Evolutionary conservation across 1,139 yeast genomes (phyloP).

Genomic region (Meyerozyma guilliermondii): DNA sequence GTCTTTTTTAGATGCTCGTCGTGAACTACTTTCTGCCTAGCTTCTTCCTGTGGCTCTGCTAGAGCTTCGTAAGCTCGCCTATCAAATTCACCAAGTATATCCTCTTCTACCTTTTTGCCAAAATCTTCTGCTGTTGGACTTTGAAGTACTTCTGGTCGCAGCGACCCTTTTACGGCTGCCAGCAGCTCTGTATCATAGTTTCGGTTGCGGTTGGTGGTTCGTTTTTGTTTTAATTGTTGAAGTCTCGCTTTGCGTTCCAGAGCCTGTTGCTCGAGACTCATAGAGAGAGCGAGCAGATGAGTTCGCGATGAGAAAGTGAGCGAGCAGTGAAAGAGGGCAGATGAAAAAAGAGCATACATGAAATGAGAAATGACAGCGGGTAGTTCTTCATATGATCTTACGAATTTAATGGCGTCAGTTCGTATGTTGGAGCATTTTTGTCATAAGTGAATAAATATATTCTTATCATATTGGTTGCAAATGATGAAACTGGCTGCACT

Average conservation of each 20-base stretch:
- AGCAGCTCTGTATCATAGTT: slow-evolving; percentile 1
- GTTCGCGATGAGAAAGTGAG: no score
- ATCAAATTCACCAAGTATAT: slow-evolving; percentile 10
- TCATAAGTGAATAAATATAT: no score
- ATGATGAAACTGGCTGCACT: no score
- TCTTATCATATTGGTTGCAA: no score
- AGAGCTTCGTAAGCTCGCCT: neutral
- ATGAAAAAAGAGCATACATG: no score
- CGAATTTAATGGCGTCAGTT: no score
- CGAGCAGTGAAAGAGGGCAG: no score
- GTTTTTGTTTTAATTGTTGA: neutral
- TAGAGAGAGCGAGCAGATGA: neutral
- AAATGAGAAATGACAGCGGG: no score
- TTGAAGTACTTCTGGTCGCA: neutral
- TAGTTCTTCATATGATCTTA: no score
- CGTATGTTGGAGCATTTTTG: no score
- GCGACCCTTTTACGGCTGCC: neutral
- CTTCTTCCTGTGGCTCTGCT: neutral
- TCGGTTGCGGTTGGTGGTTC: neutral
- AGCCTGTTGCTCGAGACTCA: neutral
- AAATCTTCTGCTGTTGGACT: slow-evolving; percentile 25
- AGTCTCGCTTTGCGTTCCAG: neutral
- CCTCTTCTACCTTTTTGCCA: slow-evolving; percentile 20
- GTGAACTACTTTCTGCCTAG: slow-evolving; percentile 12
- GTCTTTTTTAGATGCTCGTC: slow-evolving; percentile 29